Conservation (phyloP, 345 rosid species). For the Eucalyptus curtisii region DNA sequence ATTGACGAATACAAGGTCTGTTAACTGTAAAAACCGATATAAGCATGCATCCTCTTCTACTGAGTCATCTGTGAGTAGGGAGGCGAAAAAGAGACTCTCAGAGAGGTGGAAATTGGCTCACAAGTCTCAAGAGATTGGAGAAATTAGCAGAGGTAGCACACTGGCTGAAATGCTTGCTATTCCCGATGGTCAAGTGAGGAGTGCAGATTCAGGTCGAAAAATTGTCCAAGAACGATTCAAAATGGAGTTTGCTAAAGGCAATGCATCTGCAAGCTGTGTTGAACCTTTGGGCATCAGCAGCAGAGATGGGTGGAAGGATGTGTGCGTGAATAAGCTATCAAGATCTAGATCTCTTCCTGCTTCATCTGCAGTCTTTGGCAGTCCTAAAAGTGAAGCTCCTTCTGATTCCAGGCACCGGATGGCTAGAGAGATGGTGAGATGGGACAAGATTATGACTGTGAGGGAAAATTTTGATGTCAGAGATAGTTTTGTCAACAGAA, state of each 20-base stretch:
- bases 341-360: constrained; percentile 72
- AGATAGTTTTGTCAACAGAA: constrained; percentile 28
- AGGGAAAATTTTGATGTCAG: constrained; percentile 22
- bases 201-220: constrained; percentile 21
- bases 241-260: not conserved
- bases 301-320: constrained; percentile 91
- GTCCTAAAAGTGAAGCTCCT: constrained; percentile 34
- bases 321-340: constrained; percentile 19
- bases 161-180: constrained; percentile 89
- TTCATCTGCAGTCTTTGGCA: constrained; percentile 29
- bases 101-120: constrained; percentile 94
- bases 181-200: constrained; percentile 44
- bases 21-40: constrained; percentile 22
- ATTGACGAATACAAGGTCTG: constrained; percentile 19
- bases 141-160: constrained; percentile 49
- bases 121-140: constrained; percentile 40
- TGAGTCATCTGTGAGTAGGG: constrained; percentile 68
- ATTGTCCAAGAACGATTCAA: constrained; percentile 9
- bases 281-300: constrained; percentile 95
- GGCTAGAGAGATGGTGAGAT: constrained; percentile 26
- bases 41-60: constrained; percentile 35
- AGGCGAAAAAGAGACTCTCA: constrained; percentile 88
- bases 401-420: constrained; percentile 25
- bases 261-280: constrained; percentile 7
- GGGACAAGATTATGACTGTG: constrained; percentile 32